Evolutionary conservation across 1,139 yeast genomes (phyloP), one percentile per base, ranked within the genome.

Genomic region (Suhomyces bolitotheri): DNA sequence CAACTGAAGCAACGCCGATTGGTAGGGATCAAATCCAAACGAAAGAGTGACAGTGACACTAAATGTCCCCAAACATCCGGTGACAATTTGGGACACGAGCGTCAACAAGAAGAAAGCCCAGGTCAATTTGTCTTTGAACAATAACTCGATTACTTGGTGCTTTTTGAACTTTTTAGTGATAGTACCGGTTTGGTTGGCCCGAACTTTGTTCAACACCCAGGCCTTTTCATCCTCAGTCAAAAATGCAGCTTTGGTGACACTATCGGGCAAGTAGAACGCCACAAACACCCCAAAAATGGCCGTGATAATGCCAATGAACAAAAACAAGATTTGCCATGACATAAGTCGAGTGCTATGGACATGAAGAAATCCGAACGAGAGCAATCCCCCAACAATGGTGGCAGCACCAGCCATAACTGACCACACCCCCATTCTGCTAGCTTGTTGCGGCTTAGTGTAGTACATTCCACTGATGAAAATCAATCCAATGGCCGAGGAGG

Each of bases 341-440:
- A 50, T 53, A 28, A 64, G 48, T 4, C 38, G 32, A 14, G 42
- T 31, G 13, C 54, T 46, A 27, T 55, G 51, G n/a, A 66, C 61
- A 43, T 65, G 69, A 46, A 66, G 73, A 43, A 68, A 68, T 0
- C 57, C 72, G 54, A 57, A 69, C 0, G 73, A 66, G 19, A 69
- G 50, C 7, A 66, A 51, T 1, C 71, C 65, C 5, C 75, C 75
- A 4, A 64, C 49, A 20, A 69, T 65, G 4, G 71, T 65, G 5
- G 69, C 69, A 4, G 53, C 37, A 4, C 74, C 74, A 5, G 68
- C 63, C 54, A 65, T 68, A 24, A 62, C 53, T 7, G 69, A 45
- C 51, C 51, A 47, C 10, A 42, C 31, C 4, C 49, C 49, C 40
- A 46, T 47, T 20, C 51, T 31, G 7, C 39, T 28, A 2, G 49